Evolutionary conservation across 345 rosid genomes (phyloP), one percentile per base, ranked within the genome.

Genomic region (Dovyalis caffra): DNA sequence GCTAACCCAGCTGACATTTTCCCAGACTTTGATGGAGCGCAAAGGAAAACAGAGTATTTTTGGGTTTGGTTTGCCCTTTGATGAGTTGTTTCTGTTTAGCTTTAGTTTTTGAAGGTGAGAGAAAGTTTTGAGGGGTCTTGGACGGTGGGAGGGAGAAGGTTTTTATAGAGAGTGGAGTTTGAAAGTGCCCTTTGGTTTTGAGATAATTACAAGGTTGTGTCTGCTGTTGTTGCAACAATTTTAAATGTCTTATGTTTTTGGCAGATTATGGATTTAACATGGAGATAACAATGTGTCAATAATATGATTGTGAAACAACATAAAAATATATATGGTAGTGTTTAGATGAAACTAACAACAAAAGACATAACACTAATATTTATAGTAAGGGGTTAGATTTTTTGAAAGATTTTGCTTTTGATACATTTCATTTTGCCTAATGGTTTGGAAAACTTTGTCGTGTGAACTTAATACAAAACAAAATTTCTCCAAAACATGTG

Each of bases 1-100:
- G 85, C 98, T 1, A 85, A 26, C 21, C 90, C 83, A 26, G 80
- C 82, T 0, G 93, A 76, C 99, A 91, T 95, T 77, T 81, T 80
- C 49, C 32, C 33, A 8, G 45, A 40, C 34, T 32, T 40, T 35
- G 49, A 69, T 1, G 11, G 33, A 51, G 58, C 28, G 23, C 20
- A 15, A 0, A 16, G 7, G 60, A 38, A 26, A 28, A 26, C 3
- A 14, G 21, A 15, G 33, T 10, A 4, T 15, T 60, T 71, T 35
- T 7, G 72, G 74, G 1, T 28, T 33, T 2, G 8, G 49, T 60
- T 26, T 40, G 67, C 6, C 25, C 9, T 4, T 28, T n/a, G n/a
- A n/a, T 62, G 70, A 29, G 45, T 3, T 34, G 68, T 65, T 72
- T 57, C 5, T 5, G 35, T 14, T 3, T 8, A 32, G 34, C 26